phyloP scores from a whole-genome alignment of 2,329 filamentous ascomycete genomes.

The Cladosporium sp. region DNA sequence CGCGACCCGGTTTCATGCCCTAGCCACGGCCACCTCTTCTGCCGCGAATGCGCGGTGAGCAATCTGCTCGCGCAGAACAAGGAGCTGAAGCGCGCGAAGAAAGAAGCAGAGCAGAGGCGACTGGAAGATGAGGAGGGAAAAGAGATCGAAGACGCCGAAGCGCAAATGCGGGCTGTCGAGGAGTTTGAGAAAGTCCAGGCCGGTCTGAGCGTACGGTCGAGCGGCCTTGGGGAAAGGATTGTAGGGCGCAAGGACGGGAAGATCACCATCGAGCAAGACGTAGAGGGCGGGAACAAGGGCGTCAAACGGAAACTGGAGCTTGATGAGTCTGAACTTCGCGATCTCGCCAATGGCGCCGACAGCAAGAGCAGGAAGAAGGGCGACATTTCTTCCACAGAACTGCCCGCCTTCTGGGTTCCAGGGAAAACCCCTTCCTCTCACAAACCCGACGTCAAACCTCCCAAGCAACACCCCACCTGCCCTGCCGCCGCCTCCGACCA shows the following conservation, averaged over 20 bases:
- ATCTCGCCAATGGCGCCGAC: slow-evolving; percentile 58
- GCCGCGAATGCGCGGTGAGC: slow-evolving; percentile 84
- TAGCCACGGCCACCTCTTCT: slow-evolving; percentile 81
- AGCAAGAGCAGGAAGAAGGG: slow-evolving; percentile 60
- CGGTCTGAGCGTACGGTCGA: slow-evolving; percentile 38
- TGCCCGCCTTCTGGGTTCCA: slow-evolving; percentile 92
- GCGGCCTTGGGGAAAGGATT: slow-evolving; percentile 38
- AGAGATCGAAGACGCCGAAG: slow-evolving; percentile 63
- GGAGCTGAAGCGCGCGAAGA: slow-evolving; percentile 80
- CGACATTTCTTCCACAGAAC: slow-evolving; percentile 63
- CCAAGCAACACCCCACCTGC: slow-evolving; percentile 62
- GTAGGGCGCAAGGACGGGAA: slow-evolving; percentile 30
- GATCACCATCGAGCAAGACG: slow-evolving; percentile 25
- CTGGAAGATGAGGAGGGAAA: slow-evolving; percentile 60
- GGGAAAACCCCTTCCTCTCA: slow-evolving; percentile 68
- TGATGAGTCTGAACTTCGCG: slow-evolving; percentile 69
- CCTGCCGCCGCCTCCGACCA: slow-evolving; percentile 65
- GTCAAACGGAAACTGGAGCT: slow-evolving; percentile 77
- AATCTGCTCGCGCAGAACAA: slow-evolving; percentile 90
- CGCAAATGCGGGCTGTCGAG: slow-evolving; percentile 62
- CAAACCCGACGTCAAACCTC: slow-evolving; percentile 40
- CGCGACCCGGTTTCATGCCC: slow-evolving; percentile 79
- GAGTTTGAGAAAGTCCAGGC: slow-evolving; percentile 86
- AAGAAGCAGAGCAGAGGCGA: slow-evolving; percentile 54
- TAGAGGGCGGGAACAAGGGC: slow-evolving; percentile 33